Evolutionary conservation across 805 yeast genomes (phyloP), one percentile per base, ranked within the genome.

Genomic region (Candida rishiriensis): DNA sequence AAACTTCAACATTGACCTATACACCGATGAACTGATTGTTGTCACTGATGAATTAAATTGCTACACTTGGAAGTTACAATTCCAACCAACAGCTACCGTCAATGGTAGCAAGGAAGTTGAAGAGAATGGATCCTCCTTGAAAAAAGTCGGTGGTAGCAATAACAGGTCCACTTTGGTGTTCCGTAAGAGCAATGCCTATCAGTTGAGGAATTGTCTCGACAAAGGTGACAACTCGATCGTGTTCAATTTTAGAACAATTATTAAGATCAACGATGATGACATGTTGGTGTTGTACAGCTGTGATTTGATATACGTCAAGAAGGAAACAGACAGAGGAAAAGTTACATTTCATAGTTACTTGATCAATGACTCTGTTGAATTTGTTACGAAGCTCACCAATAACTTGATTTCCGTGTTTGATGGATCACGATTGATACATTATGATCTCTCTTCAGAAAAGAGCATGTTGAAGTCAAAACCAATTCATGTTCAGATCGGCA

Each of bases 341-440:
- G 41, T 49, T 9, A 46, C 50, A 15, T 64, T 57, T 41, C 55
- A 59, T 30, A 54, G 59, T 1, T 49, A 48, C 36, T 39, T 52
- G 9, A 38, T 65, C 7, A 57, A 50, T 44, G 45, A 56, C 6
- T 51, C 52, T 4, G 60, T 60, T n/a, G 70, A 67, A 42, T 65
- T 59, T 38, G 51, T 61, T 29, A 54, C 61, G 21, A 63, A 64
- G 39, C 39, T 62, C 16, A 50, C 54, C 3, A 42, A 52, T n/a
- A 48, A 49, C n/a, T 42, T 61, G 29, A 44, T 65, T 9, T 47
- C 56, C 14, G 48, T 62, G 26, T 66, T 66, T 57, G 64, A 65
- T 47, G 71, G 71, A 2, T 52, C 61, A 11, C 59, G 60, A 39
- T 41, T 64, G 34, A 37, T 64, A 10, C 62, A 62, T 29, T 65